A percentile compares a stretch with the other conserved stretches of the same genome.
These are phyloP conservation scores for Emericellopsis atlantica DNA, from an alignment of 2,329 filamentous ascomycete species.

Conservation along the genomic window DNA sequence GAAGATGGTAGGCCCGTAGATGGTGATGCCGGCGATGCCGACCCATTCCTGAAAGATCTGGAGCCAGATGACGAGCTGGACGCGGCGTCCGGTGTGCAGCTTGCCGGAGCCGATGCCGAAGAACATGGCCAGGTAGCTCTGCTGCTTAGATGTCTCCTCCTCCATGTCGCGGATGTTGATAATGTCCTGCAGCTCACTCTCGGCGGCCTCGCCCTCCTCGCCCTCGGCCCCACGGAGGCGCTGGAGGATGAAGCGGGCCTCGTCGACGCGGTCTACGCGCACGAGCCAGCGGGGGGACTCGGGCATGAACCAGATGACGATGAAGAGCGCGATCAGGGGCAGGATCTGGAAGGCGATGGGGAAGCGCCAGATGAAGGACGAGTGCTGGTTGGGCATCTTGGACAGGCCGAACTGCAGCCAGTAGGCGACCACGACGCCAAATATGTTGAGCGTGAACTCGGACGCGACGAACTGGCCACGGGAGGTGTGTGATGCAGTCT, in stretches of 20 bases:
- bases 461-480: constrained; percentile 59
- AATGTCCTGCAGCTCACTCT: constrained; percentile 58
- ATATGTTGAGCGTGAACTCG: constrained; percentile 63
- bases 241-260: constrained; percentile 52
- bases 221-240: constrained; percentile 47
- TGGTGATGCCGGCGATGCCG: constrained; percentile 56
- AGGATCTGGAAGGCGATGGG: constrained; percentile 60
- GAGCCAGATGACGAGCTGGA: constrained; percentile 59
- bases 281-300: constrained; percentile 57
- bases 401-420: constrained; percentile 49
- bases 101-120: constrained; percentile 53
- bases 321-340: constrained; percentile 44
- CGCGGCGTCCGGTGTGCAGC: constrained; percentile 52
- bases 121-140: constrained; percentile 53
- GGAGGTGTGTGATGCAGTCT: constrained; percentile 54
- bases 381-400: constrained; percentile 44
- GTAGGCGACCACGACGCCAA: constrained; percentile 50
- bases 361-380: constrained; percentile 53
- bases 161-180: constrained; percentile 50
- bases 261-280: constrained; percentile 53
- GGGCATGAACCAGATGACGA: constrained; percentile 51
- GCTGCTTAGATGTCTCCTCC: constrained; percentile 40
- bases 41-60: constrained; percentile 62
- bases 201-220: constrained; percentile 37
- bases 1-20: constrained; percentile 48